Evolutionary conservation across 768 basidiomycete species (phyloP).

Genomic region (Boletus edulis): DNA sequence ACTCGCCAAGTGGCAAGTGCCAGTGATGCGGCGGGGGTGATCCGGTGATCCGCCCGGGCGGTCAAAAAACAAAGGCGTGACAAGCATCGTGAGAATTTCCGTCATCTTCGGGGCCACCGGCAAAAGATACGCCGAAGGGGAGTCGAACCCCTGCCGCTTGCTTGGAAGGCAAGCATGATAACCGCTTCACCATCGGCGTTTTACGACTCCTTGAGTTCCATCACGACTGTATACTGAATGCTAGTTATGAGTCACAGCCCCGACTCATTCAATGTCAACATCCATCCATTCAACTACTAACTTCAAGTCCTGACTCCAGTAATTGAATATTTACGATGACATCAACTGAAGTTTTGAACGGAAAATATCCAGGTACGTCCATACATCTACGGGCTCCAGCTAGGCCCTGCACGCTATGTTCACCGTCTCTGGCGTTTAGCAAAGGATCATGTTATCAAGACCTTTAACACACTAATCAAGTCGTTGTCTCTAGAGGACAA

Average conservation of each 20-base stretch:
- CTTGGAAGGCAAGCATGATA: slow-evolving; percentile 92
- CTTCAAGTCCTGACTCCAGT: no score
- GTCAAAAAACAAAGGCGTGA: no score
- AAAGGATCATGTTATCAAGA: slow-evolving; percentile 49
- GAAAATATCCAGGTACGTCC: slow-evolving; percentile 24
- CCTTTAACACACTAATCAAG: slow-evolving; percentile 49
- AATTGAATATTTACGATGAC: slow-evolving; percentile 5
- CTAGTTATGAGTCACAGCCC: no score
- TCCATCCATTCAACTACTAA: no score
- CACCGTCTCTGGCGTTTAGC: slow-evolving; percentile 32
- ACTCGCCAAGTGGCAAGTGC: not conserved
- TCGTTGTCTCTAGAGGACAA: slow-evolving; percentile 49
- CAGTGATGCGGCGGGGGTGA: no score
- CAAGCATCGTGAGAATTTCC: not conserved
- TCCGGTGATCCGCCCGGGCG: slow-evolving; percentile 19
- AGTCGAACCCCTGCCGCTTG: slow-evolving; percentile 77
- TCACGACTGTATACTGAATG: no score
- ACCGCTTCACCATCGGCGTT: slow-evolving; percentile 81
- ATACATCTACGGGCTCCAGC: not conserved
- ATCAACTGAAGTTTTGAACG: slow-evolving; percentile 1
- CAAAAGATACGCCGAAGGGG: slow-evolving; percentile 50
- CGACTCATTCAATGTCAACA: no score
- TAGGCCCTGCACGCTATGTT: not conserved
- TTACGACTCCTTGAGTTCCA: no score
- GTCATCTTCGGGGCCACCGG: not conserved